A percentile compares a stretch with the other conserved stretches of the same genome.
Conservation (phyloP, 2,329 filamentous ascomycete genomes). For the Podosphaera leucotricha region DNA sequence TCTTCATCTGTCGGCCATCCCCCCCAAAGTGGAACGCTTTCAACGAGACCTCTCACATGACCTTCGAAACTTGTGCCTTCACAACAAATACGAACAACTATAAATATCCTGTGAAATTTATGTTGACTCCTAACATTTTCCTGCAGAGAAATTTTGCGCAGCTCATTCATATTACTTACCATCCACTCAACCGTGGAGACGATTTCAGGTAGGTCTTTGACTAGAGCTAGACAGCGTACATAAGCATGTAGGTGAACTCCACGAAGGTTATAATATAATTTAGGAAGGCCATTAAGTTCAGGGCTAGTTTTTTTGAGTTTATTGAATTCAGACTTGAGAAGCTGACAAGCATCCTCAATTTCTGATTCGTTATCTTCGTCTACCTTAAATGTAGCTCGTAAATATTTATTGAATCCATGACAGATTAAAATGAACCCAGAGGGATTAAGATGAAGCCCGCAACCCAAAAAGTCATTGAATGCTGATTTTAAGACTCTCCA, state of each 20-base stretch:
- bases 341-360: conserved; percentile 9
- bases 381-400: conserved; percentile 6
- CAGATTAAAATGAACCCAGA: conserved; percentile 12
- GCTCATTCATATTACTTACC: conserved; percentile 21
- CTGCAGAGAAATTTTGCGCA: conserved; percentile 5
- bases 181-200: conserved; percentile 35
- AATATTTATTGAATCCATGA: conserved; percentile 9
- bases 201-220: conserved; percentile 36
- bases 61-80: conserved; percentile 4
- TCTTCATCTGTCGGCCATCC: conserved; percentile 13
- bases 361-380: not conserved
- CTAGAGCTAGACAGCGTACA: conserved; percentile 35
- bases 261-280: conserved; percentile 21
- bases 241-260: conserved; percentile 31
- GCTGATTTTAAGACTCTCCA: conserved; percentile 9
- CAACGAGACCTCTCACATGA: conserved; percentile 7
- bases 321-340: conserved; percentile 14
- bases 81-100: conserved; percentile 8
- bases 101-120: conserved; percentile 6
- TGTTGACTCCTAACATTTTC: conserved; percentile 6
- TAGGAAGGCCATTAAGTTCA: conserved; percentile 6
- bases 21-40: conserved; percentile 8
- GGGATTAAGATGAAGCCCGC: conserved; percentile 12
- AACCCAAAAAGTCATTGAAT: conserved; percentile 10
- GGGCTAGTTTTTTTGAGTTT: conserved; percentile 7